Conservation (phyloP, 163 green algal species). For the Picocystis sp. region DNA sequence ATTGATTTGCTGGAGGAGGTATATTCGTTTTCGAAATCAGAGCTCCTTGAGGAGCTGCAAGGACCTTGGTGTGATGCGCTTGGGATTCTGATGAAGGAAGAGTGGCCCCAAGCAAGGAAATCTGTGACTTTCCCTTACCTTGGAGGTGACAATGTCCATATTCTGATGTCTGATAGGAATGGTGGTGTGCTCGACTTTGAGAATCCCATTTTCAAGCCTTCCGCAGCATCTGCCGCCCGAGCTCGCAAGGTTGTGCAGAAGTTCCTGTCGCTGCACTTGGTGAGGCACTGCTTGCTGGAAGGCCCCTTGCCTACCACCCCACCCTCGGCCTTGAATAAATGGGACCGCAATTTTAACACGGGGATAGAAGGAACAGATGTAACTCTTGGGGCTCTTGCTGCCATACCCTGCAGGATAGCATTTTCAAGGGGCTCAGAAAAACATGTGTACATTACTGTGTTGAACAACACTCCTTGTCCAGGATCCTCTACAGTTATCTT, state of each 20-base stretch:
- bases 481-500: conserved; percentile 26
- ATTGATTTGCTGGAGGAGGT: not conserved
- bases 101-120: conserved; percentile 29
- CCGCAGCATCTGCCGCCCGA: no score
- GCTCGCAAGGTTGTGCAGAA: no score
- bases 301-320: no score
- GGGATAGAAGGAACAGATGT: no score
- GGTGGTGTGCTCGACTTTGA: no score
- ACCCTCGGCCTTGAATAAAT: no score
- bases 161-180: no score
- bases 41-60: conserved; percentile 21
- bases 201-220: no score
- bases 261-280: no score
- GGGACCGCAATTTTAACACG: no score
- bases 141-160: no score
- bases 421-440: conserved; percentile 53
- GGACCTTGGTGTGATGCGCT: conserved; percentile 51
- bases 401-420: conserved; percentile 49
- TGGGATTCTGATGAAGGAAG: conserved; percentile 23
- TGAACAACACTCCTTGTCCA: not conserved
- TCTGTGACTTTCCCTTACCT: conserved; percentile 10
- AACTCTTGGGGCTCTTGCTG: not conserved
- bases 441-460: conserved; percentile 40
- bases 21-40: not conserved
- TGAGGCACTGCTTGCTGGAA: no score